Conservation (phyloP, 345 rosid species). For the Brassica carinata region DNA sequence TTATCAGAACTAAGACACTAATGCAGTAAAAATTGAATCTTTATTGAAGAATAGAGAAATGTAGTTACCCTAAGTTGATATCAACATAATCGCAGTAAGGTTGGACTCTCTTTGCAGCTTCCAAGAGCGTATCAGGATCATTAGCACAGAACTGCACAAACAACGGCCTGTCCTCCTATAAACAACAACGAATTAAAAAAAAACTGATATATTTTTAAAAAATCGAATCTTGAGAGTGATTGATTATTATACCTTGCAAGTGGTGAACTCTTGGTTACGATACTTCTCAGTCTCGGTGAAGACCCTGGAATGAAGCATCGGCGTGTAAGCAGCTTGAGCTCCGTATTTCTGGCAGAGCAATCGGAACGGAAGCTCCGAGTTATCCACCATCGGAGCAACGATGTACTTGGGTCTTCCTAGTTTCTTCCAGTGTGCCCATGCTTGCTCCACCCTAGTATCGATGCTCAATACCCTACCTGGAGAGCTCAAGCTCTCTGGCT, state of each 20-base stretch:
- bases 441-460: slow-evolving; percentile 57
- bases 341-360: slow-evolving; percentile 92
- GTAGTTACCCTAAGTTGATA: slow-evolving; percentile 81
- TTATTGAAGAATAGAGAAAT: background rate
- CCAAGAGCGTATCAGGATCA: slow-evolving; percentile 74
- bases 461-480: slow-evolving; percentile 45
- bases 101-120: slow-evolving; percentile 82
- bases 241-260: slow-evolving; percentile 62
- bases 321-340: slow-evolving; percentile 90
- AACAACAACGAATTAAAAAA: background rate
- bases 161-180: slow-evolving; percentile 94
- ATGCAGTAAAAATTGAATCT: background rate
- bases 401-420: slow-evolving; percentile 76
- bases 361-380: slow-evolving; percentile 95
- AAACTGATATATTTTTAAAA: no score
- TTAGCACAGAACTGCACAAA: slow-evolving; percentile 97
- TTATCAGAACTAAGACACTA: background rate
- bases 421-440: slow-evolving; percentile 85
- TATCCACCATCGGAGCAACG: slow-evolving; percentile 98
- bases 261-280: slow-evolving; percentile 74
- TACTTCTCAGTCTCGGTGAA: slow-evolving; percentile 85
- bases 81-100: slow-evolving; percentile 89
- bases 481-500: slow-evolving; percentile 19
- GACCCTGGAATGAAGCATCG: slow-evolving; percentile 90
- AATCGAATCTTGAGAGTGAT: no score